Base-by-base conservation (phyloP, 2,329 filamentous ascomycete genomes). In the Boeremia exigua region DNA sequence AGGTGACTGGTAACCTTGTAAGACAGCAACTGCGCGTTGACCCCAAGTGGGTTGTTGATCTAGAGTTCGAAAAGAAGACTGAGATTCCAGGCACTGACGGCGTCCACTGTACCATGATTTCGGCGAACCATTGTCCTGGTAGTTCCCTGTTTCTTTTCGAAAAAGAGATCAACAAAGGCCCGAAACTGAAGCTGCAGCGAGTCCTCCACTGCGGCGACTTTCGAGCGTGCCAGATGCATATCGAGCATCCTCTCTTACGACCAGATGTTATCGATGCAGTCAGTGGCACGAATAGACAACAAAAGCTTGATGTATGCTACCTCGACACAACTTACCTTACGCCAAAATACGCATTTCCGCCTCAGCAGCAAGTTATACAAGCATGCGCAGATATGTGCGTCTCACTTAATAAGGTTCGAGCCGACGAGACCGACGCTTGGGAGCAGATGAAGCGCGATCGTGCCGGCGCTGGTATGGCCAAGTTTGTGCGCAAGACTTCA, bases 151-250 rank as follows among this genome's bases (percentile, higher is more conserved):
- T 96, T 67, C 81, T 99, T 0, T 98, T 97, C 63, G 90, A 97
- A 72, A 97, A 96, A 72, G 77, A 78, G 0, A 77, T 89, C 11
- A 85, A 85, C 2, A 86, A 84, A 62, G 84, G 87, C 0, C 76
- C 81, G 12, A 86, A 80, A 38, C 77, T 82, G 2, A 87, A 84
- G 46, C 74, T 84, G 2, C 92, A 96, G 63, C 86, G 95, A 3
- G 89, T 99, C 36, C 79, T 99, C 7, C 95, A 99, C 71, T 99
- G 95, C 70, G 95, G 95, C 42, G 95, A 99, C 72, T 99, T 99
- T 69, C 84, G 95, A 59, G 95, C 95, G 10, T 97, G 92, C 72
- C 87, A 89, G 42, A 88, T 86, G 23, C 95, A 99, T 68, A 80
- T 97, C 6, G 81, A 84, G 36, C 95, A 99, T 76, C 89, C 92